Evolutionary conservation across 306 rosid genomes (phyloP).

Genomic region (Lathyrus aphaca): DNA sequence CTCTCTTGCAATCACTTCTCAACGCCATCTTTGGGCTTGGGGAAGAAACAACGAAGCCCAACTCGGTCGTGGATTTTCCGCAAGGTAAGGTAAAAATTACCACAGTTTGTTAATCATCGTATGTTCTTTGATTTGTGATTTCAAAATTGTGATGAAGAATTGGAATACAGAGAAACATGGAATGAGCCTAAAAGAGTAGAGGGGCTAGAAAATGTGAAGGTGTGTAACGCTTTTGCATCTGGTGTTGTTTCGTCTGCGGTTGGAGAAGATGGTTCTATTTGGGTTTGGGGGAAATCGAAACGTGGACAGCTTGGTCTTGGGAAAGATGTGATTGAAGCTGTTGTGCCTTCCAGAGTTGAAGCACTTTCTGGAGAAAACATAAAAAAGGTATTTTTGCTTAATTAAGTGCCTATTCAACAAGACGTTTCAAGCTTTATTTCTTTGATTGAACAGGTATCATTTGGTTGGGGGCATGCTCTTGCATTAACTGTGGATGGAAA

Average conservation of each 20-base stretch:
- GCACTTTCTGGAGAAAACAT: conserved; percentile 70
- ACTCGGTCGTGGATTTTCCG: conserved; percentile 71
- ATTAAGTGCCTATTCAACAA: neutral
- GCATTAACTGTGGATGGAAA: conserved; percentile 80
- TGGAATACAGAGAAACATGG: conserved; percentile 66
- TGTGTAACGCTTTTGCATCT: conserved; percentile 74
- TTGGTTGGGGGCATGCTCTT: conserved; percentile 98
- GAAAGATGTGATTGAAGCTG: conserved; percentile 52
- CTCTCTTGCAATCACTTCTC: conserved; percentile 71
- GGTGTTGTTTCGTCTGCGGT: conserved; percentile 81
- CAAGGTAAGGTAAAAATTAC: conserved; percentile 44
- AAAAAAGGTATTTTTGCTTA: conserved; percentile 55
- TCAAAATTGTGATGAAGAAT: too few relatives aligned
- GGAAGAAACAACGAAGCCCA: conserved; percentile 86
- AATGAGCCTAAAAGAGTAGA: conserved; percentile 63
- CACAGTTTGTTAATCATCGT: too few relatives aligned
- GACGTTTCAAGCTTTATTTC: conserved; percentile 3
- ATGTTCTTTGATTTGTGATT: too few relatives aligned
- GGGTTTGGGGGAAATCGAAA: conserved; percentile 91
- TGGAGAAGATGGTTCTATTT: conserved; percentile 84
- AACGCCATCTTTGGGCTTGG: conserved; percentile 84
- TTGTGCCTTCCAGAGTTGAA: conserved; percentile 64
- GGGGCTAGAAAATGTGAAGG: conserved; percentile 64
- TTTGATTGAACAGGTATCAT: conserved; percentile 62
- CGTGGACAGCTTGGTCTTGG: conserved; percentile 97